These are phyloP conservation scores for Lentinula boryana DNA, from an alignment of 768 basidiomycete genomes.

Conservation along the genomic window DNA sequence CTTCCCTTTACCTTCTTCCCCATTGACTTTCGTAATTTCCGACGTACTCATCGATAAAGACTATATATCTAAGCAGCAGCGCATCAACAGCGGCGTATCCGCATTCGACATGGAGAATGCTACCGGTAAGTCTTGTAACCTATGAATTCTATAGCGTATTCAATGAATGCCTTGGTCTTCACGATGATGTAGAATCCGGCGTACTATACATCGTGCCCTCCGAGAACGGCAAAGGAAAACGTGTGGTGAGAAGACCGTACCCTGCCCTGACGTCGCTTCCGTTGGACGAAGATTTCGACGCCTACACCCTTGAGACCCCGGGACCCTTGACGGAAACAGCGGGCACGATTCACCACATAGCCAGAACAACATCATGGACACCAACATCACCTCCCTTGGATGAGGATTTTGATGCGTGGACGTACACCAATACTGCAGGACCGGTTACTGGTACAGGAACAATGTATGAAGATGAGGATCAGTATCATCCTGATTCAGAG, in stretches of 20 bases:
- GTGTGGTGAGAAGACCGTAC: conserved; percentile 28
- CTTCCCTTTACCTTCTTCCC: not conserved
- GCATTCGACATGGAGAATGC: not conserved
- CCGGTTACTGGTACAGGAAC: not conserved
- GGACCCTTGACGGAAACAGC: not conserved
- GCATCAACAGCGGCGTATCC: too few species aligned
- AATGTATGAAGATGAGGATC: not conserved
- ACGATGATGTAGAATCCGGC: conserved; percentile 22
- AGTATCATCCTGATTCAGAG: not conserved
- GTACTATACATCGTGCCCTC: conserved; percentile 35
- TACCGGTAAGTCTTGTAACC: not conserved
- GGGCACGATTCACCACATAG: not conserved
- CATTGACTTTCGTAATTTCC: not conserved
- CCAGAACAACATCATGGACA: conserved; percentile 8
- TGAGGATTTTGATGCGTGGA: conserved; percentile 33
- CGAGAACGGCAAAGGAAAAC: conserved; percentile 28
- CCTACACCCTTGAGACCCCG: conserved; percentile 21
- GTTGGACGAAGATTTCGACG: conserved; percentile 36
- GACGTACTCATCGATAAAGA: too few species aligned
- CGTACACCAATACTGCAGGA: conserved; percentile 12
- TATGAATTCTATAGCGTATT: not conserved
- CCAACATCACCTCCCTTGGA: conserved; percentile 25
- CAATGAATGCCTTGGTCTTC: not conserved
- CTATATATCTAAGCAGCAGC: too few species aligned
- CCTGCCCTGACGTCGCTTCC: conserved; percentile 33